These are phyloP conservation scores for Comarum palustre DNA, from an alignment of 306 rosid species.

Conservation along the genomic window DNA sequence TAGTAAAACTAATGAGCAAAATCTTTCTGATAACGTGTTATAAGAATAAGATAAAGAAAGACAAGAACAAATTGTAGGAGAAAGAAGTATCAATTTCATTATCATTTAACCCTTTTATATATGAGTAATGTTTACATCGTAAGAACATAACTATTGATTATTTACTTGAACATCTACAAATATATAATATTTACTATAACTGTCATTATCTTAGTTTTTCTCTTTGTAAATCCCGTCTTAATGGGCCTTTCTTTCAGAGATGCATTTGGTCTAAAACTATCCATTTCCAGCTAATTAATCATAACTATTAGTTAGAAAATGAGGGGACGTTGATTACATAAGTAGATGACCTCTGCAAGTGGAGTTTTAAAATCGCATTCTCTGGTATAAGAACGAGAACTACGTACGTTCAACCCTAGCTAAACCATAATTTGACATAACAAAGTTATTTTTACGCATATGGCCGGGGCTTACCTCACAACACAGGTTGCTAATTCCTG, in stretches of 20 bases:
- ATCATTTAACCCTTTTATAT: too few relatives aligned
- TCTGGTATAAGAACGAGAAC: neutral
- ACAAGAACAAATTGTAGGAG: too few relatives aligned
- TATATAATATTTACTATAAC: too few relatives aligned
- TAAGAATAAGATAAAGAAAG: too few relatives aligned
- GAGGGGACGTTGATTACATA: neutral
- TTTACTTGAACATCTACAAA: too few relatives aligned
- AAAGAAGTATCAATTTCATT: too few relatives aligned
- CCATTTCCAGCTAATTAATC: neutral
- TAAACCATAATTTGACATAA: neutral
- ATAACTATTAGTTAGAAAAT: neutral
- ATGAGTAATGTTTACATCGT: too few relatives aligned
- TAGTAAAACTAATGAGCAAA: too few relatives aligned
- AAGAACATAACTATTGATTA: too few relatives aligned
- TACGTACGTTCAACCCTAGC: neutral
- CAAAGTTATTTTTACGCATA: neutral
- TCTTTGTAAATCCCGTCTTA: neutral
- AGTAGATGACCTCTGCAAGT: neutral
- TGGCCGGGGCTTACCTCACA: neutral
- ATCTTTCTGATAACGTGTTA: too few relatives aligned
- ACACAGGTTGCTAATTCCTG: neutral
- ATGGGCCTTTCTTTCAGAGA: neutral
- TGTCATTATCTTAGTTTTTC: neutral
- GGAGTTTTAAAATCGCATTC: neutral
- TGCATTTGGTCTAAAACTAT: neutral